These are phyloP conservation scores for Aspergillus sojae DNA, from an alignment of 2,329 filamentous ascomycete genomes.

Conservation along the genomic window DNA sequence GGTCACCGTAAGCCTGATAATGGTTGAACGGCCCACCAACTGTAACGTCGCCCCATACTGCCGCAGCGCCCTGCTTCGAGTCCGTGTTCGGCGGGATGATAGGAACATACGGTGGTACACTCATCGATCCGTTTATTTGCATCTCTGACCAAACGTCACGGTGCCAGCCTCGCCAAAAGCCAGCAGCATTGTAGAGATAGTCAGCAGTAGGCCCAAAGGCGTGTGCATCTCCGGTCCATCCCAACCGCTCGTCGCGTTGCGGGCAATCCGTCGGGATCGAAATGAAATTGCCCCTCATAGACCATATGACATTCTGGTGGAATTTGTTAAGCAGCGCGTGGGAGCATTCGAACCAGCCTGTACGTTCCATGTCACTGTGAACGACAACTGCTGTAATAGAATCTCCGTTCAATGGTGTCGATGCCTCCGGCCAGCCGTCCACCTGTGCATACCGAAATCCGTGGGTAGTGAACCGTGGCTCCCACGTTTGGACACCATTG, in stretches of 20 bases:
- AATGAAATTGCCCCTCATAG: conserved; percentile 62
- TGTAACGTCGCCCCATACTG: conserved; percentile 41
- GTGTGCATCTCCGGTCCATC: conserved; percentile 57
- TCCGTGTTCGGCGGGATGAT: conserved; percentile 29
- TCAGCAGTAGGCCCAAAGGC: conserved; percentile 44
- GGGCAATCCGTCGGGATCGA: conserved; percentile 61
- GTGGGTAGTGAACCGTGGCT: conserved; percentile 55
- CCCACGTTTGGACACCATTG: conserved; percentile 36
- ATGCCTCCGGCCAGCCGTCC: conserved; percentile 44
- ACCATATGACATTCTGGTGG: conserved; percentile 58
- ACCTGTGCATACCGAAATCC: conserved; percentile 56
- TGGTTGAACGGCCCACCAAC: conserved; percentile 37
- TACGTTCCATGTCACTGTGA: conserved; percentile 55
- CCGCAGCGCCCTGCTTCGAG: conserved; percentile 16
- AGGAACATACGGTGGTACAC: conserved; percentile 24
- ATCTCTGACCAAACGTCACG: conserved; percentile 46
- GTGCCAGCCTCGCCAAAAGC: conserved; percentile 55
- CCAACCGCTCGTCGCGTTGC: conserved; percentile 57
- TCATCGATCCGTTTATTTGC: conserved; percentile 20
- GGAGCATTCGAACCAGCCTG: conserved; percentile 56
- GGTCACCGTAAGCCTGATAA: conserved; percentile 35
- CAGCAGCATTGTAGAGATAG: conserved; percentile 58
- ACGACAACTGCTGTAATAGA: conserved; percentile 43
- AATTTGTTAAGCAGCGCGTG: conserved; percentile 53
- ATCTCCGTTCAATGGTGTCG: conserved; percentile 11